Evolutionary conservation across 768 basidiomycete species (phyloP), one percentile per base, ranked within the genome.

Genomic region (Mrakia blollopis): DNA sequence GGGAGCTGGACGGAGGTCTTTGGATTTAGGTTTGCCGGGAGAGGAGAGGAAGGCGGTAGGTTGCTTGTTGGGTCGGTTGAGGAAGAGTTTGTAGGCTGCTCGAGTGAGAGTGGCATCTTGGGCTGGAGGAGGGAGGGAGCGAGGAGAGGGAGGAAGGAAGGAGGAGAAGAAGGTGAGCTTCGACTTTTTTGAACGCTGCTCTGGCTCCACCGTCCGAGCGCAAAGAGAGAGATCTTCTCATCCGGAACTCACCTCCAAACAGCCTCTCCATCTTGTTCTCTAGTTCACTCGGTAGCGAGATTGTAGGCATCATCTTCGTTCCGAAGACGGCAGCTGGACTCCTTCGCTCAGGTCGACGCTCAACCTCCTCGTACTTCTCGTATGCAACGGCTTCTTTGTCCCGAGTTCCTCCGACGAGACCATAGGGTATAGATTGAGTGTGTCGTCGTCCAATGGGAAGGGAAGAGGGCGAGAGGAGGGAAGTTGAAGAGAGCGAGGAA

Each of bases 181-280:
- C n/a, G 30, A 25, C 10, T 54, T 61, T 35, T 23, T 41, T 39
- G 32, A 30, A 35, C 63, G 18, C 32, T 3, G 7, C 35, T 18
- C 35, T 32, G 13, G 5, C 18, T 21, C 30, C 11, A 30, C 0
- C 7, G 61, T 3, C 2, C 14, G 13, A 50, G 44, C 16, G 21
- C 47, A 50, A 50, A 9, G 47, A 50, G 18, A 2, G 21, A 21
- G 21, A 50, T 3, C 47, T 50, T 50, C 47, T 2, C 2, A 50
- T 1, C 16, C 21, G 0, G 41, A 28, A 73, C 65, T 44, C 30
- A 77, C 76, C 21, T 44, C 60, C 67, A 35, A 74, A 69, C 1
- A 78, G 54, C 23, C 67, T 68, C 68, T 78, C 77, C 65, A 78
- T 67, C 41, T 78, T 78, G n/a, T 74, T 78, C 73, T 74, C 77